Percentiles rank a stretch among this genome's conserved stretches.
phyloP scores from a whole-genome alignment of 2,329 filamentous ascomycete genomes.

The Alternaria novae-zelandiae region DNA sequence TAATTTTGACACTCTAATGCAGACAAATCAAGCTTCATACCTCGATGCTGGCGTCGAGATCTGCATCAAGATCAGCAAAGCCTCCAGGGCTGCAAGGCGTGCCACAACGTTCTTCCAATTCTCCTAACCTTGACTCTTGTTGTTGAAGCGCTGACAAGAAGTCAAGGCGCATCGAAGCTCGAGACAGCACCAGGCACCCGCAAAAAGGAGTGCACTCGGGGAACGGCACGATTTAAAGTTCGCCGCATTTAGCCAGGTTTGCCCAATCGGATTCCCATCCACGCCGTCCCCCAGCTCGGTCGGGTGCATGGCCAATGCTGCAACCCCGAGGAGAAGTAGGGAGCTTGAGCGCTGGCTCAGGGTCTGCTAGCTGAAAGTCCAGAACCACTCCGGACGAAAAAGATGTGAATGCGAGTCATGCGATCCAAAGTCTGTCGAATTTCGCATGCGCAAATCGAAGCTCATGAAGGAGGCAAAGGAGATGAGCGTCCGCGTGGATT shows the following conservation, averaged over 20 bases:
- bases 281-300: neutral
- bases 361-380: neutral
- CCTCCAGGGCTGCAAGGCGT: neutral
- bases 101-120: neutral
- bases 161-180: neutral
- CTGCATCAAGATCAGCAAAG: neutral
- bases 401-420: neutral
- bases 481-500: neutral
- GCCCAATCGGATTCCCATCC: neutral
- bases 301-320: neutral
- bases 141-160: neutral
- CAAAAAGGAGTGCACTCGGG: neutral
- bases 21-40: neutral
- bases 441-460: neutral
- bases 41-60: neutral
- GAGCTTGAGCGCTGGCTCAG: neutral
- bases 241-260: neutral
- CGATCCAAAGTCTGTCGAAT: neutral
- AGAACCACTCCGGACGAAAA: neutral
- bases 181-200: neutral
- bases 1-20: neutral
- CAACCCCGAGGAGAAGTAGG: neutral
- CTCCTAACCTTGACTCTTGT: neutral
- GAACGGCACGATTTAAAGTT: neutral
- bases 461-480: neutral